Evolutionary conservation across 2,329 filamentous ascomycete genomes (phyloP).

Genomic region (Colletotrichum camelliae): DNA sequence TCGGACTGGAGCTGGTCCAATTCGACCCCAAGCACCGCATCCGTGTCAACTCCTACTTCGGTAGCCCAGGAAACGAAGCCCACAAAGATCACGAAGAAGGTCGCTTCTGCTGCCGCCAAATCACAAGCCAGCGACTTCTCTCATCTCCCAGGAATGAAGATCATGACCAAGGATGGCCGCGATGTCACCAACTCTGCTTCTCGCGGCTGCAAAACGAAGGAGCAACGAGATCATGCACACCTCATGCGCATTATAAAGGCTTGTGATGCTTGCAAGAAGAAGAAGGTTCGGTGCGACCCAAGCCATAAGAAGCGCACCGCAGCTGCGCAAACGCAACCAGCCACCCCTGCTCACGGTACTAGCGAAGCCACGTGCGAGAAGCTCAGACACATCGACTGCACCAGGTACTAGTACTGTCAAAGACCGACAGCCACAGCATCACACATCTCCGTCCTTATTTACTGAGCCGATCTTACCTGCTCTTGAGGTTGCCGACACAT

Average conservation of each 20-base stretch:
- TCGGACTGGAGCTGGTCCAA: slow-evolving; percentile 54
- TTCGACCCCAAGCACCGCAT: slow-evolving; percentile 31
- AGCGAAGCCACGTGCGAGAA: too few relatives aligned
- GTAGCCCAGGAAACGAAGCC: slow-evolving; percentile 30
- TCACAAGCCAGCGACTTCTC: slow-evolving; percentile 48
- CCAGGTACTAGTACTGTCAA: slow-evolving; percentile 9
- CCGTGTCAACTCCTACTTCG: slow-evolving; percentile 33
- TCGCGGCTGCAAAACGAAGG: slow-evolving; percentile 69
- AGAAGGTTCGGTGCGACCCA: slow-evolving; percentile 69
- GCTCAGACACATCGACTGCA: slow-evolving; percentile 29
- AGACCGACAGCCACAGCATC: background rate
- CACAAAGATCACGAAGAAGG: slow-evolving; percentile 30
- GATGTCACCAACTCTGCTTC: slow-evolving; percentile 69
- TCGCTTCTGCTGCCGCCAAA: slow-evolving; percentile 23
- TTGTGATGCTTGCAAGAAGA: slow-evolving; percentile 66
- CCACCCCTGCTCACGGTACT: slow-evolving; percentile 33
- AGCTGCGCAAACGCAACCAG: slow-evolving; percentile 35
- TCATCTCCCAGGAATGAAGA: slow-evolving; percentile 67
- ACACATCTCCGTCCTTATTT: slow-evolving; percentile 10
- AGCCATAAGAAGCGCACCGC: slow-evolving; percentile 57
- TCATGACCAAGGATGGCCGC: slow-evolving; percentile 66
- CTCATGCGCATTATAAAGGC: slow-evolving; percentile 72
- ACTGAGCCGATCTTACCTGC: slow-evolving; percentile 22
- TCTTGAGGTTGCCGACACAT: slow-evolving; percentile 23
- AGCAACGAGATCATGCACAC: slow-evolving; percentile 71